These are phyloP conservation scores for Nepenthes gracilis DNA, from an alignment of 148 eudicot species.

Conservation along the genomic window DNA sequence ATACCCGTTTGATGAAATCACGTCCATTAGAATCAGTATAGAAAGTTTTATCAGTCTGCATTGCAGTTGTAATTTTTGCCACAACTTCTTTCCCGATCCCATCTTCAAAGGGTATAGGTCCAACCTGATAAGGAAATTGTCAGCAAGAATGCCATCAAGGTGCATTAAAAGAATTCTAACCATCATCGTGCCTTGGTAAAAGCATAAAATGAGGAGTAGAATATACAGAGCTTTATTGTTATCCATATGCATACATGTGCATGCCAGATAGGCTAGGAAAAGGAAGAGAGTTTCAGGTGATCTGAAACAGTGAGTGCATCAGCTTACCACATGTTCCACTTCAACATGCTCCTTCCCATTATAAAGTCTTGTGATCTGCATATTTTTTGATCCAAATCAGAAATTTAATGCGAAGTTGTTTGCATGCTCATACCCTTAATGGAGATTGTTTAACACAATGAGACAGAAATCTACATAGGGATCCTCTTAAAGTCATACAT, in stretches of 20 bases:
- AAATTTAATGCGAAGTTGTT: slow-evolving; percentile 3
- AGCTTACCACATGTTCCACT: slow-evolving; percentile 78
- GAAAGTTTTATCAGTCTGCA: slow-evolving; percentile 59
- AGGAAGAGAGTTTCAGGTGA: not conserved
- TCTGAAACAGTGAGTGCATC: not conserved
- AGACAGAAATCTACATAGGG: no score
- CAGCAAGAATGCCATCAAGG: not conserved
- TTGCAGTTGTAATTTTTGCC: slow-evolving; percentile 47
- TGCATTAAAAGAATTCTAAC: not conserved
- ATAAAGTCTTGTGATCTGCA: slow-evolving; percentile 80
- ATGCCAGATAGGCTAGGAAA: not conserved
- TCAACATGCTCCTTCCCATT: slow-evolving; percentile 84
- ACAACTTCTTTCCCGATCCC: slow-evolving; percentile 84
- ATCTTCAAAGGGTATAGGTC: slow-evolving; percentile 89
- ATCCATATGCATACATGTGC: not conserved
- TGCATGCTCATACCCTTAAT: not conserved
- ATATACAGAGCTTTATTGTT: not conserved
- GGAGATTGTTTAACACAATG: no score
- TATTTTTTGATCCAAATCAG: slow-evolving; percentile 3
- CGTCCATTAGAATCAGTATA: slow-evolving; percentile 97
- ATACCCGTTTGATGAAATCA: slow-evolving; percentile 87
- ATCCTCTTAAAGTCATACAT: no score
- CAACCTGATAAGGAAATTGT: slow-evolving; percentile 44
- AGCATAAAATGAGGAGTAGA: not conserved
- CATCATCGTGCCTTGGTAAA: not conserved